These are phyloP conservation scores for Amanita rimosa DNA, from an alignment of 768 basidiomycete species.

Conservation along the genomic window DNA sequence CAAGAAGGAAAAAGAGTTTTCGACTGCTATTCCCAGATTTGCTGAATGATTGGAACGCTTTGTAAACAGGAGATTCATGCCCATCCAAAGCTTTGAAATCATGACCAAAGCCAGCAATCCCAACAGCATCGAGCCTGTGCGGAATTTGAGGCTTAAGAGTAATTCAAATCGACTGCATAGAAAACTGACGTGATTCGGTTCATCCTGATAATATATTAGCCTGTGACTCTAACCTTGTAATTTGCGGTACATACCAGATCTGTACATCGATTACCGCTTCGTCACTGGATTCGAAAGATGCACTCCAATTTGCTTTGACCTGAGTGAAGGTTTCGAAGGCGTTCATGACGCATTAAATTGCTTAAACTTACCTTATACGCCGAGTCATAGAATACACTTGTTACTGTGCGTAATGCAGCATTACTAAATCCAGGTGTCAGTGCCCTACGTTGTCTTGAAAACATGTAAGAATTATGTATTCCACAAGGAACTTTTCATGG, in stretches of 20 bases:
- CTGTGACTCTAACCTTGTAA: not conserved
- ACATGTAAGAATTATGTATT: not conserved
- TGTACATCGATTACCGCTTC: slow-evolving; percentile 34
- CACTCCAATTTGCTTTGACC: slow-evolving; percentile 22
- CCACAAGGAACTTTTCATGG: not conserved
- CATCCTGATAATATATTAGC: slow-evolving; percentile 21
- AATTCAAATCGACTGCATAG: too few relatives aligned
- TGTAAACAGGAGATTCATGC: slow-evolving; percentile 26
- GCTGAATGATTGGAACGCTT: slow-evolving; percentile 26
- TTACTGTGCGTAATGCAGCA: slow-evolving; percentile 8
- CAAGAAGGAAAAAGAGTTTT: slow-evolving; percentile 23
- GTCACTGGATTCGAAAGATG: slow-evolving; percentile 15
- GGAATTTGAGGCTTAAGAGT: not conserved
- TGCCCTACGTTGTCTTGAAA: slow-evolving; percentile 31
- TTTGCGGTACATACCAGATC: slow-evolving; percentile 22
- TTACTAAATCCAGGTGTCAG: not conserved
- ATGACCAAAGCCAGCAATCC: slow-evolving; percentile 49
- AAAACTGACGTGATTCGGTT: slow-evolving; percentile 28
- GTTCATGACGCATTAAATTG: not conserved
- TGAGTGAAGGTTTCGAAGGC: slow-evolving; percentile 8
- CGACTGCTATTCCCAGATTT: slow-evolving; percentile 11
- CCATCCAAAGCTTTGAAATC: slow-evolving; percentile 44
- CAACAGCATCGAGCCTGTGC: slow-evolving; percentile 40
- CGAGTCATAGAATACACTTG: slow-evolving; percentile 37
- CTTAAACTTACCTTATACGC: slow-evolving; percentile 29